Evolutionary conservation across 2,329 filamentous ascomycete species (phyloP), one percentile per base, ranked within the genome.

Genomic region (Teratosphaeria epicoccoides): DNA sequence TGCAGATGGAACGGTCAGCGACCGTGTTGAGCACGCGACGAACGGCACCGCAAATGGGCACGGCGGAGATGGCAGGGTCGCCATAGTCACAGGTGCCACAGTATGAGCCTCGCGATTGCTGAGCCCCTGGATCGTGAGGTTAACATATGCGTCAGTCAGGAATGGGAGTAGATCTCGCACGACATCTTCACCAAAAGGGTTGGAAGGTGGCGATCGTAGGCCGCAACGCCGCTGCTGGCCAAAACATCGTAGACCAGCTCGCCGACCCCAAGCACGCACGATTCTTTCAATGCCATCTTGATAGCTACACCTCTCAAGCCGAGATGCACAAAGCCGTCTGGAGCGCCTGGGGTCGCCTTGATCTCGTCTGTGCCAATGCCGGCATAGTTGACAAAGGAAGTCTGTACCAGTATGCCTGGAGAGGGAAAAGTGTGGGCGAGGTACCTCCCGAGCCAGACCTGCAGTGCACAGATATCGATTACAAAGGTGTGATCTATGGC

Each of bases 151-250:
- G 25, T 22, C 55, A 76, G 73, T 75, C 73, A 7, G 75, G 74
- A 7, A 76, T 77, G 49, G 74, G 74, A 28, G 61, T 66, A 28
- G 71, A 70, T 50, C 59, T 77, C 1, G 65, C 70, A 26, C 64
- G 62, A 24, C 63, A 70, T 51, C 66, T 73, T 4, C 61, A 65
- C 47, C 22, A 40, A 10, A 61, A 62, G 28, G 68, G 67, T 43
- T 73, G 66, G 60, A 64, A 55, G 3, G 66, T 73, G 6, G 70
- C 67, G 5, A 55, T 72, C 43, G 61, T 71, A 23, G 75, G 72
- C 43, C 68, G 73, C 49, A 67, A 68, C 40, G 54, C 58, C 22
- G 29, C 46, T 6, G 52, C 50, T 12, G 65, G 68, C 6, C 54
- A 66, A 12, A 65, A 67, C 12, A 57, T 72, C 12, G 68, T 70